phyloP scores from a whole-genome alignment of 208 protist genomes.

The Leishmania amazonensis region DNA sequence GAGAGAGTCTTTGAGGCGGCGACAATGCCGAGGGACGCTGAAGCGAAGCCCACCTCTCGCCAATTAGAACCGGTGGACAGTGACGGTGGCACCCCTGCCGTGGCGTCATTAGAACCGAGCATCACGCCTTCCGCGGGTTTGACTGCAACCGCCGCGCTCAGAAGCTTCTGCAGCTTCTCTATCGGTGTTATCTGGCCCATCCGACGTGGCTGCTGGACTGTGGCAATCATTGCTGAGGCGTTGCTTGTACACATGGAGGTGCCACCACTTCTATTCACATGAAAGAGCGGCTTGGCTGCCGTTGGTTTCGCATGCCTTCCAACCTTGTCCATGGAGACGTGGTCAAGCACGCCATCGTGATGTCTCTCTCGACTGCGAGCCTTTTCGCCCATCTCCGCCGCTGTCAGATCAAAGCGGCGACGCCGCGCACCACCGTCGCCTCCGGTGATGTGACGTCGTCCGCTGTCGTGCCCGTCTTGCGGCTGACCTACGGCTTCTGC shows the following conservation, averaged over 20 bases:
- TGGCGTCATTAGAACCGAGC: background rate
- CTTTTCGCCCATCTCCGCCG: slow-evolving; percentile 3
- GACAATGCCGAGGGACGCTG: background rate
- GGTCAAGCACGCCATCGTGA: background rate
- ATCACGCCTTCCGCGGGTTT: background rate
- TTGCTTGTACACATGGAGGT: background rate
- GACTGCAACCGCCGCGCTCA: background rate
- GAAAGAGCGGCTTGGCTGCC: background rate
- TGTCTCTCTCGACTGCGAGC: background rate
- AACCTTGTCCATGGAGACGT: background rate
- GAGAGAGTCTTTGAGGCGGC: background rate
- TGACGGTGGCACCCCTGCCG: background rate
- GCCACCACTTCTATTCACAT: background rate
- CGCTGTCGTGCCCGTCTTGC: background rate
- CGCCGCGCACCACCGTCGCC: background rate
- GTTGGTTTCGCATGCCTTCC: background rate
- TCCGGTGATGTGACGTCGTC: no score
- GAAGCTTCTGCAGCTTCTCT: background rate
- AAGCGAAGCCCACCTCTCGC: background rate
- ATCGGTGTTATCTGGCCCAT: background rate
- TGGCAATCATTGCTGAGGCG: slow-evolving; percentile 13
- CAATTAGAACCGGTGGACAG: background rate
- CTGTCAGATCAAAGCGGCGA: slow-evolving; percentile 11
- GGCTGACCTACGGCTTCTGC: background rate
- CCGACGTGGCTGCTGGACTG: slow-evolving; percentile 18